Evolutionary conservation across 495 filamentous ascomycete genomes (phyloP).

Genomic region (Jackrogersella multiformis): DNA sequence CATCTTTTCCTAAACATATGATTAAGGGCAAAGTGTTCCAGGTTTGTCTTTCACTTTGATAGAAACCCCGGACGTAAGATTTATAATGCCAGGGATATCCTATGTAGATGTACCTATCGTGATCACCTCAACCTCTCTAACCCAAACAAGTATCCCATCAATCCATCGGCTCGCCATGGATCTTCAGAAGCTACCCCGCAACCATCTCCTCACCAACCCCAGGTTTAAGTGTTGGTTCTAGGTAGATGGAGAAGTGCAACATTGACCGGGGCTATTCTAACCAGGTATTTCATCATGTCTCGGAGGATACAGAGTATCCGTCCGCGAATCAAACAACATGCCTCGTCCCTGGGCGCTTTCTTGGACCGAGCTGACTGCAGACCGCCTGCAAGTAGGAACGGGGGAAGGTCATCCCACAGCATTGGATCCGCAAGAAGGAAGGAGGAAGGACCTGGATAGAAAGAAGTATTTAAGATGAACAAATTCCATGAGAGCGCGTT

Average conservation of each 20-base stretch:
- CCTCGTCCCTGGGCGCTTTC: constrained; percentile 2
- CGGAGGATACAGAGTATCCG: constrained; percentile 9
- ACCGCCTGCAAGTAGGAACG: constrained; percentile 30
- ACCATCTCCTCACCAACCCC: constrained; percentile 30
- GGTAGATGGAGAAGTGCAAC: constrained; percentile 30
- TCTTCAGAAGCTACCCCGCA: constrained; percentile 35
- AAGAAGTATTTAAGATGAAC: constrained; percentile 29
- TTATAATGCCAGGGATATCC: not conserved
- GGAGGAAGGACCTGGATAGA: not conserved
- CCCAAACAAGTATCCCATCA: not conserved
- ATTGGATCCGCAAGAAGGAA: constrained; percentile 9
- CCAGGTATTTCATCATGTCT: constrained; percentile 16
- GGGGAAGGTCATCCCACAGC: constrained; percentile 23
- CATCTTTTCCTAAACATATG: too few species aligned
- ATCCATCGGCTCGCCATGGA: too few species aligned
- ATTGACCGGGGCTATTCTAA: constrained; percentile 20
- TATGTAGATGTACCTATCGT: not conserved
- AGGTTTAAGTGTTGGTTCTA: constrained; percentile 17
- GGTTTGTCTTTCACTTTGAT: not conserved
- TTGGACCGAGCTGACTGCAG: constrained; percentile 16
- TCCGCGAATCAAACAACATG: constrained; percentile 23
- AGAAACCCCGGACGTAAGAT: too few species aligned
- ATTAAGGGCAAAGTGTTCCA: not conserved
- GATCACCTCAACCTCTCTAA: not conserved
- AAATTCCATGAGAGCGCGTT: not conserved